Evolutionary conservation across 2,329 filamentous ascomycete species (phyloP).

Genomic region (Fusarium ambrosium): DNA sequence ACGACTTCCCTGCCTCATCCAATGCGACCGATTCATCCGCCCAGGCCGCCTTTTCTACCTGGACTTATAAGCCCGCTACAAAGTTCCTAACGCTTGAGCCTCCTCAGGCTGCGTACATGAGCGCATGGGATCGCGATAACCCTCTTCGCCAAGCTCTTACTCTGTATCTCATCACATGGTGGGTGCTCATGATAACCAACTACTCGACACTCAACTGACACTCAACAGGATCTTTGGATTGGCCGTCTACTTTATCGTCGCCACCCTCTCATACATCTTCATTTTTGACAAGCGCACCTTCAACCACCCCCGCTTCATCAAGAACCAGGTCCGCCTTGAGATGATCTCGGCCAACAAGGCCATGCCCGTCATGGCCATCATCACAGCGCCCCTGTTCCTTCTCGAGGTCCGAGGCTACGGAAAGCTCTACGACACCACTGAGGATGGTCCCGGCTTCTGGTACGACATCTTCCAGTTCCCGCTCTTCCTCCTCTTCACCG

Average conservation of each 20-base stretch:
- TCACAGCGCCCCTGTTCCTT: constrained; percentile 86
- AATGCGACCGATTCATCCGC: constrained; percentile 66
- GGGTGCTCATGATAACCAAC: constrained; percentile 48
- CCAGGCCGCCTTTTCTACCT: constrained; percentile 67
- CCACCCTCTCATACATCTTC: constrained; percentile 86
- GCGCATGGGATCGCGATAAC: constrained; percentile 82
- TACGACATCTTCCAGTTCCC: constrained; percentile 90
- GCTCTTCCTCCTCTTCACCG: constrained; percentile 88
- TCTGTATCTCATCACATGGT: constrained; percentile 91
- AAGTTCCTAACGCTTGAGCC: constrained; percentile 78
- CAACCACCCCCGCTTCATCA: constrained; percentile 93
- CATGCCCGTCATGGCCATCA: constrained; percentile 85
- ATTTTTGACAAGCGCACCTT: constrained; percentile 93
- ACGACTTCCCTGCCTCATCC: constrained; percentile 64
- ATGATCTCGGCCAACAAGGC: constrained; percentile 83
- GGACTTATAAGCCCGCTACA: constrained; percentile 81
- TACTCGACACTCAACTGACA: constrained; percentile 4
- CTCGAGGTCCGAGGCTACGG: constrained; percentile 86
- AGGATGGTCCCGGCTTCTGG: constrained; percentile 80
- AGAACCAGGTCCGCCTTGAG: constrained; percentile 90
- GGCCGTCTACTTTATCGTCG: constrained; percentile 86
- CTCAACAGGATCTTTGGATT: constrained; percentile 82
- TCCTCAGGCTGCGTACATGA: constrained; percentile 82
- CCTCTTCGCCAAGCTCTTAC: constrained; percentile 79
- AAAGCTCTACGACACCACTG: constrained; percentile 86